Conservation (phyloP, 139 green algal species). For the Coelastrella sp. region DNA sequence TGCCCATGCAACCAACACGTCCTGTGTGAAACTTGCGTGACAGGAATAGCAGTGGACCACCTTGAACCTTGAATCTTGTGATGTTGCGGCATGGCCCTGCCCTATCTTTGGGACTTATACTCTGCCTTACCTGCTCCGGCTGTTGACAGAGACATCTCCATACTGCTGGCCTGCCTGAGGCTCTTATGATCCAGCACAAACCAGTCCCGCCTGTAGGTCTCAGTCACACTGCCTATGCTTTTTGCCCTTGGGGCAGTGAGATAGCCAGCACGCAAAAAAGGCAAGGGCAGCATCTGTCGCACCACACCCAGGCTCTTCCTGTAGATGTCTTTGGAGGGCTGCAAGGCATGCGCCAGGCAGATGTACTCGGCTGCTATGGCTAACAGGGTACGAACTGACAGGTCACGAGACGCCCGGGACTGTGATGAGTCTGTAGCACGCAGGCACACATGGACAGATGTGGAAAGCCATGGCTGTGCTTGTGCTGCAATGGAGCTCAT, state of each 20-base stretch:
- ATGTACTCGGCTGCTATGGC: constrained; percentile 82
- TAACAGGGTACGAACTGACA: constrained; percentile 62
- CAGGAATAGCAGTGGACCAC: no score
- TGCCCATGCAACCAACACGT: not conserved
- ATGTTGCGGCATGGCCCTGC: no score
- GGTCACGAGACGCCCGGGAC: constrained; percentile 47
- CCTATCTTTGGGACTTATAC: no score
- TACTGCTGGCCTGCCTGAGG: constrained; percentile 52
- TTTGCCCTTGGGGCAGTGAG: constrained; percentile 49
- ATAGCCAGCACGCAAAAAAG: constrained; percentile 73
- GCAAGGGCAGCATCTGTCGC: constrained; percentile 77
- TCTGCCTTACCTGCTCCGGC: constrained; percentile 15
- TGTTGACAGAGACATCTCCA: constrained; percentile 48
- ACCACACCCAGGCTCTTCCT: constrained; percentile 64
- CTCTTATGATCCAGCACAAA: constrained; percentile 71
- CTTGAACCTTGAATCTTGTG: no score
- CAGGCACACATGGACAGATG: not conserved
- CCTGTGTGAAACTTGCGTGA: no score
- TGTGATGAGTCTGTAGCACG: not conserved
- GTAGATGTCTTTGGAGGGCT: constrained; percentile 75
- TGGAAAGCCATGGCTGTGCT: no score
- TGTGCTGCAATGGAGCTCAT: no score
- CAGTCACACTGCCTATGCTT: constrained; percentile 32
- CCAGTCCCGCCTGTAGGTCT: constrained; percentile 66
- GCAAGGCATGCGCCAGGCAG: constrained; percentile 72